phyloP scores from a whole-genome alignment of 2,329 filamentous ascomycete genomes.

The Dactylella cylindrospora region DNA sequence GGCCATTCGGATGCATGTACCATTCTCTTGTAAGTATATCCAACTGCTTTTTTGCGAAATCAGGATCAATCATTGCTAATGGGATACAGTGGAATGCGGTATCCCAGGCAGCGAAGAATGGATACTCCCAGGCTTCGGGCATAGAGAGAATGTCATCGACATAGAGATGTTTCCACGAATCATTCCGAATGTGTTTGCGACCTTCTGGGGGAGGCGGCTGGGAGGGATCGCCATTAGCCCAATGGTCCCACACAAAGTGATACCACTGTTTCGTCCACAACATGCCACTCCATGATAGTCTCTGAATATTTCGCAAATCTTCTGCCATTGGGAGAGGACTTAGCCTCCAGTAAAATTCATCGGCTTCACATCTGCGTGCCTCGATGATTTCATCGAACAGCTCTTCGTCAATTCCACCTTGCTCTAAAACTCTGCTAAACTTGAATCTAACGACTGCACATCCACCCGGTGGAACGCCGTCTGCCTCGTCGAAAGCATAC shows the following conservation, averaged over 20 bases:
- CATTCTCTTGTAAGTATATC: constrained; percentile 95
- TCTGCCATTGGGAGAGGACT: constrained; percentile 92
- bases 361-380: constrained; percentile 79
- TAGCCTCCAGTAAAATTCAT: constrained; percentile 92
- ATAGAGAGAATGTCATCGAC: constrained; percentile 94
- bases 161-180: constrained; percentile 91
- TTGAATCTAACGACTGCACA: constrained; percentile 94
- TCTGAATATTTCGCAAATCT: constrained; percentile 89
- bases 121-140: constrained; percentile 98
- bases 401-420: constrained; percentile 73
- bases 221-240: constrained; percentile 88
- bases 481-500: constrained; percentile 87
- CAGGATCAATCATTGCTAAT: constrained; percentile 93
- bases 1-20: constrained; percentile 98
- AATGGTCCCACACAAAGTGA: constrained; percentile 95
- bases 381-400: constrained; percentile 89
- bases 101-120: constrained; percentile 82
- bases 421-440: constrained; percentile 71
- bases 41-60: constrained; percentile 96
- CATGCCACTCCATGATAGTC: constrained; percentile 93
- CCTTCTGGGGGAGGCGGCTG: constrained; percentile 81
- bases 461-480: constrained; percentile 83
- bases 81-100: constrained; percentile 96
- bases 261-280: constrained; percentile 99
- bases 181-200: constrained; percentile 79